These are phyloP conservation scores for Mycena pura DNA, from an alignment of 768 basidiomycete genomes.

Conservation along the genomic window DNA sequence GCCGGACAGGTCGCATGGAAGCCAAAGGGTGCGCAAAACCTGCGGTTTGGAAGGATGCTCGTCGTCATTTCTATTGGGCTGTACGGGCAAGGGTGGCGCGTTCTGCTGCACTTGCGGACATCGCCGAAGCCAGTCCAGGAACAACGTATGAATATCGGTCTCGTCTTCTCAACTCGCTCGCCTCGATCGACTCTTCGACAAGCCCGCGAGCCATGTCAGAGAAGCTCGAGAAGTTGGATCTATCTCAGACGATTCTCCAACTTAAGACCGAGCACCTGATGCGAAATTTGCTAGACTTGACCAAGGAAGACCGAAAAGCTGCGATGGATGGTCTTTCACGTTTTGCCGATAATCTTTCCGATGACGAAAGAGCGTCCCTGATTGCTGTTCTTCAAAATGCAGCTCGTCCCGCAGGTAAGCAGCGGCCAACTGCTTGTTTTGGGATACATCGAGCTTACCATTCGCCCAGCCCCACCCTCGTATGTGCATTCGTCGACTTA, in stretches of 20 bases:
- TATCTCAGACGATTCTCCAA: constrained; percentile 65
- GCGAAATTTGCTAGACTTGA: constrained; percentile 67
- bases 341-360: constrained; percentile 73
- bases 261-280: constrained; percentile 75
- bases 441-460: background rate
- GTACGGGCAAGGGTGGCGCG: constrained; percentile 82
- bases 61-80: constrained; percentile 94
- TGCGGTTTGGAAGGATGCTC: constrained; percentile 86
- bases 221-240: constrained; percentile 73
- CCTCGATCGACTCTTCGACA: constrained; percentile 57
- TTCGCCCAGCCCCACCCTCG: constrained; percentile 9
- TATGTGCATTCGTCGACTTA: constrained; percentile 9
- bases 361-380: constrained; percentile 73
- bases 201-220: constrained; percentile 66
- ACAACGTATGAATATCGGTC: constrained; percentile 71
- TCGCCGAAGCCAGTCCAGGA: constrained; percentile 77
- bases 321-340: constrained; percentile 76
- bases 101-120: constrained; percentile 64
- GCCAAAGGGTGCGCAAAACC: constrained; percentile 94
- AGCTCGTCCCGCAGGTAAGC: constrained; percentile 65
- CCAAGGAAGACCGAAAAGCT: constrained; percentile 79
- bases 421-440: background rate
- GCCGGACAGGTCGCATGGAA: constrained; percentile 95
- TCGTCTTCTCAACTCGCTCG: constrained; percentile 66
- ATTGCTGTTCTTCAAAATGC: constrained; percentile 66